These are phyloP conservation scores for Dactylis glomerata DNA, from an alignment of 176 grass and related monocot genomes.

Conservation along the genomic window DNA sequence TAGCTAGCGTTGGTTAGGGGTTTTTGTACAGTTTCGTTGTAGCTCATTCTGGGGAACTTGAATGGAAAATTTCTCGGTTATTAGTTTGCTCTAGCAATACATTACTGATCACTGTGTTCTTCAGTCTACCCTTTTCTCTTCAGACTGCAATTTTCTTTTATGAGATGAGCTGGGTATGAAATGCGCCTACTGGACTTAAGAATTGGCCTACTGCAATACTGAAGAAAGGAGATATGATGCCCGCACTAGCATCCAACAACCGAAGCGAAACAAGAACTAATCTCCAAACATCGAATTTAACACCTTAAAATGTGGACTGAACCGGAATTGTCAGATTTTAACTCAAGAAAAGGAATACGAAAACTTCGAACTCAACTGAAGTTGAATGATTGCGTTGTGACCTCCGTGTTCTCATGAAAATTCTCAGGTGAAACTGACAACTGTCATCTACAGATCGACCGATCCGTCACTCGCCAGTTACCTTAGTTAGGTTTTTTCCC, in stretches of 20 bases:
- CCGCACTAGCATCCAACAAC: neutral
- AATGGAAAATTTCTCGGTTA: slow-evolving; percentile 16
- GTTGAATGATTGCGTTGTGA: too few relatives aligned
- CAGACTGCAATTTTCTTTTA: neutral
- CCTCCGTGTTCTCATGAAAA: too few relatives aligned
- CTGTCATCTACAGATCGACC: too few relatives aligned
- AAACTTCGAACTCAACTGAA: too few relatives aligned
- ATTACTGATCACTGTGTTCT: neutral
- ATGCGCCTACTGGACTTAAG: neutral
- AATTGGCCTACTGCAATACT: neutral
- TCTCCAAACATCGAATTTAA: too few relatives aligned
- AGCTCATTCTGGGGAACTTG: slow-evolving; percentile 29
- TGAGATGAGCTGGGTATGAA: neutral
- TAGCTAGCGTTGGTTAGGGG: slow-evolving; percentile 47
- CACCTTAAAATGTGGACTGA: too few relatives aligned
- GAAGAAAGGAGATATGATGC: neutral
- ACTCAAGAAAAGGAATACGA: too few relatives aligned
- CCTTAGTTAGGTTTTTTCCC: too few relatives aligned
- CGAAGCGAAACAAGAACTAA: too few relatives aligned
- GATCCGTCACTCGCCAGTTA: too few relatives aligned
- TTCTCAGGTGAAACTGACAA: too few relatives aligned
- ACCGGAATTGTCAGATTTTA: too few relatives aligned
- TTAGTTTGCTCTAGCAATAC: slow-evolving; percentile 31
- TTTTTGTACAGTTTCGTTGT: slow-evolving; percentile 46
- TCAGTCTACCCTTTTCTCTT: neutral